These are phyloP conservation scores for Epichloe bromicola DNA, from an alignment of 2,329 filamentous ascomycete species.

Conservation along the genomic window DNA sequence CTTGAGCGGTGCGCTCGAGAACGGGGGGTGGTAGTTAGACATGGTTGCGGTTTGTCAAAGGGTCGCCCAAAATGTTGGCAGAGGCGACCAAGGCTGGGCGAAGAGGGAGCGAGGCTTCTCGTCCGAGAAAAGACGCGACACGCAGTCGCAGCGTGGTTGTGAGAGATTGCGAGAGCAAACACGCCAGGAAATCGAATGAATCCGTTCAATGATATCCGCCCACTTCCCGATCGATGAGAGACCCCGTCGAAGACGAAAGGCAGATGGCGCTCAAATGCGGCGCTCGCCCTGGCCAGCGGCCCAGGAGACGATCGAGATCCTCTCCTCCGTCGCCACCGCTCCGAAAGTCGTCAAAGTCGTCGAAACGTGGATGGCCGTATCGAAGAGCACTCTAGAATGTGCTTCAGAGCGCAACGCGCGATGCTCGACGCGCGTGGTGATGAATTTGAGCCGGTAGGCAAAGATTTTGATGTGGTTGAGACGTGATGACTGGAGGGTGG, in stretches of 20 bases:
- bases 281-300: constrained; percentile 33
- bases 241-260: constrained; percentile 17
- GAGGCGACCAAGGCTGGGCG: constrained; percentile 8
- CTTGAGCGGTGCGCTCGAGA: constrained; percentile 91
- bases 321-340: constrained; percentile 33
- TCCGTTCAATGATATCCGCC: constrained; percentile 12
- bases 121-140: constrained; percentile 9
- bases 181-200: constrained; percentile 11
- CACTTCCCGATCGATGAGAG: constrained; percentile 20
- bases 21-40: constrained; percentile 83
- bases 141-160: background rate
- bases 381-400: constrained; percentile 16
- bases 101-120: background rate
- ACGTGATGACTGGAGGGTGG: constrained; percentile 24
- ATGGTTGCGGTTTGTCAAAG: constrained; percentile 41
- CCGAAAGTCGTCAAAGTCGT: constrained; percentile 24
- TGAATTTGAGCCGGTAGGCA: constrained; percentile 24
- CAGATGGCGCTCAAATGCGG: constrained; percentile 29
- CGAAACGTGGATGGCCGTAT: constrained; percentile 23
- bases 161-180: constrained; percentile 7
- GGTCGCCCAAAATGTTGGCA: background rate
- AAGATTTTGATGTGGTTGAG: constrained; percentile 32
- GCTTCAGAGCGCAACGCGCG: constrained; percentile 24
- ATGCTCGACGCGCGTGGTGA: constrained; percentile 41
- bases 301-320: constrained; percentile 33